phyloP scores from a whole-genome alignment of 108 stramenopile genomes.

The Cyclotella sp. region DNA sequence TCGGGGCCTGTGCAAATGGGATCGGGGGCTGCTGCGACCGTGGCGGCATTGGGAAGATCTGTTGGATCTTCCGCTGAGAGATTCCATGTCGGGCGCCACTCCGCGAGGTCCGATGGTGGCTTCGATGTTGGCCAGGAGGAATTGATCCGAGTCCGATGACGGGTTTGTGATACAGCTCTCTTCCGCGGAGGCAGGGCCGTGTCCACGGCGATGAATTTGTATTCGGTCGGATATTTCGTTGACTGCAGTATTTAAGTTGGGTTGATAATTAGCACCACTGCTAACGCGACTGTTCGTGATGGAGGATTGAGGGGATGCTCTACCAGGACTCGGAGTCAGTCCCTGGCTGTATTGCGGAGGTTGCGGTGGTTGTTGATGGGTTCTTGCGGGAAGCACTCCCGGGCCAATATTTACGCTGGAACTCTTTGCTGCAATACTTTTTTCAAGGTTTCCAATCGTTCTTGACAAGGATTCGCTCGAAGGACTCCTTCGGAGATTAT shows the following conservation, averaged over 20 bases:
- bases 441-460: conserved; percentile 3
- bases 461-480: conserved; percentile 5
- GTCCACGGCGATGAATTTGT: not conserved
- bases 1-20: conserved; percentile 19
- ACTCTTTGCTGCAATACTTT: not conserved
- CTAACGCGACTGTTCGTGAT: not conserved
- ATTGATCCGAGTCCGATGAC: conserved; percentile 23
- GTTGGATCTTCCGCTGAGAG: conserved; percentile 38
- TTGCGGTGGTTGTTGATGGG: not conserved
- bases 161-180: not conserved
- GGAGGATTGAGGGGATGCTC: conserved; percentile 22
- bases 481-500: conserved; percentile 1
- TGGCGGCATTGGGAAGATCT: not conserved
- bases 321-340: not conserved
- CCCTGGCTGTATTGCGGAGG: not conserved
- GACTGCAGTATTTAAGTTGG: conserved; percentile 11
- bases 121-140: conserved; percentile 51
- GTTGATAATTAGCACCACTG: conserved; percentile 8
- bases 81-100: conserved; percentile 54
- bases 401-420: not conserved
- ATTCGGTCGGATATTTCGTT: conserved; percentile 17
- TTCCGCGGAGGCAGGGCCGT: not conserved
- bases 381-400: too few species aligned
- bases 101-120: conserved; percentile 50
- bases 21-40: conserved; percentile 17